These are phyloP conservation scores for Tylopilus balloui DNA, from an alignment of 768 basidiomycete genomes.

Conservation along the genomic window DNA sequence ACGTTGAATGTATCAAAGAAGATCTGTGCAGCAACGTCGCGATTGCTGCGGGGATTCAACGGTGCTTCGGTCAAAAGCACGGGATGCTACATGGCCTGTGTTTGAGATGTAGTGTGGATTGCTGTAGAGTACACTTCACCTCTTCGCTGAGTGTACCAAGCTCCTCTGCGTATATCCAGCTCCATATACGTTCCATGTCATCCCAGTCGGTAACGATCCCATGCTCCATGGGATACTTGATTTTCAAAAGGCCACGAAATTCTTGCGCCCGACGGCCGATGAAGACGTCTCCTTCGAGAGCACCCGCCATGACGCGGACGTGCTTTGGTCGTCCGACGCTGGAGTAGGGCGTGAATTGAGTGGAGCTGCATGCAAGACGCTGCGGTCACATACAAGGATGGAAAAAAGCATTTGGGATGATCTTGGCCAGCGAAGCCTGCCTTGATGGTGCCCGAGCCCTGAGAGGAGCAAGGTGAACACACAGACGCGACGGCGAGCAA, in stretches of 20 bases:
- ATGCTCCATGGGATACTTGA: conserved; percentile 99
- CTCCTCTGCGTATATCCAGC: conserved; percentile 95
- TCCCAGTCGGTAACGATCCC: conserved; percentile 99
- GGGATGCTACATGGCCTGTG: conserved; percentile 66
- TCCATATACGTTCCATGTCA: conserved; percentile 99
- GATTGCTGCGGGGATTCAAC: conserved; percentile 92
- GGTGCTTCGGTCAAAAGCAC: conserved; percentile 97
- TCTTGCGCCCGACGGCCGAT: conserved; percentile 96
- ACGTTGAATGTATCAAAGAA: conserved; percentile 99
- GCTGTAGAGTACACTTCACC: conserved; percentile 43
- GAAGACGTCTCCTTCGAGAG: conserved; percentile 93
- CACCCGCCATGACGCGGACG: conserved; percentile 96
- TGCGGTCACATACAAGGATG: conserved; percentile 79
- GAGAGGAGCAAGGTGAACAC: conserved; percentile 25
- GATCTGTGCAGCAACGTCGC: conserved; percentile 96
- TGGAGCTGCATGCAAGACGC: conserved; percentile 25
- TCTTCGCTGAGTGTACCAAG: conserved; percentile 95
- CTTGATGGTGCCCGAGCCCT: conserved; percentile 99
- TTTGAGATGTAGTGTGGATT: background rate
- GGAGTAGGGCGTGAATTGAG: conserved; percentile 20
- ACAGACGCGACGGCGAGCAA: conserved; percentile 21
- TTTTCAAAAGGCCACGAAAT: conserved; percentile 90
- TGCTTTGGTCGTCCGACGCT: conserved; percentile 98
- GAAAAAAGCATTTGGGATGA: conserved; percentile 99
- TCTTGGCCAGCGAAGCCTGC: conserved; percentile 99